Conservation (phyloP, 2,329 filamentous ascomycete species). For the Colletotrichum noveboracense region DNA sequence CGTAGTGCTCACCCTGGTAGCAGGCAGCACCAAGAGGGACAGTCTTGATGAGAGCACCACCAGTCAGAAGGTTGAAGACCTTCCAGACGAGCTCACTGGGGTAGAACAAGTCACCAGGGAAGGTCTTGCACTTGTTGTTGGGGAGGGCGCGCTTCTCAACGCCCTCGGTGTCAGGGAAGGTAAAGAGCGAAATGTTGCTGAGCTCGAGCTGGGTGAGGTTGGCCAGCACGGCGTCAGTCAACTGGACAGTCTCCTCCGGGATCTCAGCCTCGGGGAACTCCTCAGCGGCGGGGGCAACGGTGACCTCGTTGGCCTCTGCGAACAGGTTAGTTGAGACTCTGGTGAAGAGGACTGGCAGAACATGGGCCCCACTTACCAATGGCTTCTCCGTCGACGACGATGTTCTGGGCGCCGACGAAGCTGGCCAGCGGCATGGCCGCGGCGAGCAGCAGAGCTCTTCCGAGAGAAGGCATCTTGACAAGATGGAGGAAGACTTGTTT, state of each 20-base stretch:
- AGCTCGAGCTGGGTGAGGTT: constrained; percentile 34
- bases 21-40: constrained; percentile 36
- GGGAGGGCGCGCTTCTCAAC: constrained; percentile 20
- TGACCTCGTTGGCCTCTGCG: constrained; percentile 19
- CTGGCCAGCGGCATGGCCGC: constrained; percentile 3
- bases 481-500: not conserved
- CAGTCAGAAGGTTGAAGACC: constrained; percentile 36
- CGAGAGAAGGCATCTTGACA: constrained; percentile 8
- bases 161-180: constrained; percentile 28
- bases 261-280: constrained; percentile 11
- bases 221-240: constrained; percentile 37
- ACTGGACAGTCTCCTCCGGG: constrained; percentile 29
- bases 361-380: constrained; percentile 18
- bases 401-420: constrained; percentile 26
- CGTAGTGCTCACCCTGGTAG: constrained; percentile 31
- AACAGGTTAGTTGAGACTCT: not conserved
- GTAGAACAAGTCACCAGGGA: constrained; percentile 32
- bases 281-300: constrained; percentile 25
- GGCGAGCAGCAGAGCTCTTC: constrained; percentile 1
- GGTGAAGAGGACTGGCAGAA: not conserved
- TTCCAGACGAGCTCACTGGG: constrained; percentile 32
- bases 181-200: constrained; percentile 35
- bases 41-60: constrained; percentile 35
- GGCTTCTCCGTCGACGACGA: constrained; percentile 25
- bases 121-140: constrained; percentile 36